Base-by-base conservation (phyloP, 2,329 filamentous ascomycete genomes). In the Pseudogymnoascus sp. region DNA sequence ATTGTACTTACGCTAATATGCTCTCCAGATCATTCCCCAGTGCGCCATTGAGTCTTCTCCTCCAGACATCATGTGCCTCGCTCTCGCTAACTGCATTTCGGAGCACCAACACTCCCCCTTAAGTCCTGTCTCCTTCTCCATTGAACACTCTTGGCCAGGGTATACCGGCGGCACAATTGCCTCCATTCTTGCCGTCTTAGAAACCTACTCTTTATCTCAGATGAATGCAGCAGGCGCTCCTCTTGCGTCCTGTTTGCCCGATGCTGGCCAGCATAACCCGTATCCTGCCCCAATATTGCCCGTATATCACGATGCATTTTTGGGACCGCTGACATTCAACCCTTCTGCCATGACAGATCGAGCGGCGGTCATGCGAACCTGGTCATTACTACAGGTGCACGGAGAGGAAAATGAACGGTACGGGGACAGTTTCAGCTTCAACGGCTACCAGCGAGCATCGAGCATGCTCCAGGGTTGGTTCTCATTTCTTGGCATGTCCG, bases 41-140 rank as follows among this genome's bases (percentile, higher is more conserved):
- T 77, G 77, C 64, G 86, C 81, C 59, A 70, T 88, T 62, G 85
- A 88, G 68, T 87, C 84, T 8, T 81, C 80, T 1, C 83, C 84
- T 4, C 72, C 84, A 1, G 86, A 88, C 71, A 72, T 88, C 36
- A 37, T 37, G 36, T 37, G 36, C 36, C n/a, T n/a, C 14, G 36
- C 36, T n/a, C 36, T 37, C 5, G 36, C 36, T 7, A 37, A 37
- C 36, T 37, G 36, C 36, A 37, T 37, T n/a, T 37, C 36, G 14
- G n/a, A 37, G 36, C 36, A 37, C 36, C 36, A 37, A 16, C 36
- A 16, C 14, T 14, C 36, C 16, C 36, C 36, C 36, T 37, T 11
- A 37, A 37, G 36, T 7, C 36, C 36, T 5, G 36, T 37, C 14
- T 37, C 36, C 36, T 37, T n/a, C 36, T 37, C 36, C 6, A 37